These are phyloP conservation scores for Aspergillus sp. DNA, from an alignment of 2,329 filamentous ascomycete genomes.

Conservation along the genomic window DNA sequence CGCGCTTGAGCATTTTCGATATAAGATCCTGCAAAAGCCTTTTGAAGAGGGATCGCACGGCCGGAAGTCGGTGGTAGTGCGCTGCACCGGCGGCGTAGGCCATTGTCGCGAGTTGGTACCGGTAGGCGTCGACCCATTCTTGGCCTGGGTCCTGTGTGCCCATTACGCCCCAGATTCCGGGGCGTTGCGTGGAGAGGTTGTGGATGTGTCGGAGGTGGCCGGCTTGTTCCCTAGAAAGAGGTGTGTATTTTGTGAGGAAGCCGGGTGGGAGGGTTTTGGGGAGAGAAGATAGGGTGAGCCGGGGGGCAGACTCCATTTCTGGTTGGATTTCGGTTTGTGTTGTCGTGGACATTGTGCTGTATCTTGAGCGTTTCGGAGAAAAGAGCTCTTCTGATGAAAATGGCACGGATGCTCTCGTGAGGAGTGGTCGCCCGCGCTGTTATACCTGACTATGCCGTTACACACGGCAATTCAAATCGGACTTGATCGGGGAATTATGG, in stretches of 20 bases:
- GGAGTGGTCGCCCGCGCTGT: too few relatives aligned
- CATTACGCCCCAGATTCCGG: constrained; percentile 8
- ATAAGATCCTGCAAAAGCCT: constrained; percentile 41
- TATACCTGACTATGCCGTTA: too few relatives aligned
- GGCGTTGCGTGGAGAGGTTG: neutral
- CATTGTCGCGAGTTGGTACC: constrained; percentile 50
- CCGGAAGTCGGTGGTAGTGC: constrained; percentile 47
- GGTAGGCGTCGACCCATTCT: constrained; percentile 38
- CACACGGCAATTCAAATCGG: neutral
- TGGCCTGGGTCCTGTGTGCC: constrained; percentile 40
- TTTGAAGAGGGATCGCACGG: constrained; percentile 41
- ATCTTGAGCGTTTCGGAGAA: neutral
- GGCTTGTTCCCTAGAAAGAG: neutral
- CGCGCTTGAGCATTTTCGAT: constrained; percentile 47
- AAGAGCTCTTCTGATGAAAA: neutral
- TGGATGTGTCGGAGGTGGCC: constrained; percentile 8
- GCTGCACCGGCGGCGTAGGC: constrained; percentile 42
- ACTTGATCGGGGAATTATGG: neutral
- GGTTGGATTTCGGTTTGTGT: neutral
- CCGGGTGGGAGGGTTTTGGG: neutral
- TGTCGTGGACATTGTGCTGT: neutral
- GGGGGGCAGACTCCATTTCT: neutral
- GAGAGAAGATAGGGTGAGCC: neutral
- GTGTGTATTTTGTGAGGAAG: neutral
- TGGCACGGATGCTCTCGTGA: too few relatives aligned